Conservation (phyloP, 192 early-diverging fungal genomes). For the Coemansia sp. region DNA sequence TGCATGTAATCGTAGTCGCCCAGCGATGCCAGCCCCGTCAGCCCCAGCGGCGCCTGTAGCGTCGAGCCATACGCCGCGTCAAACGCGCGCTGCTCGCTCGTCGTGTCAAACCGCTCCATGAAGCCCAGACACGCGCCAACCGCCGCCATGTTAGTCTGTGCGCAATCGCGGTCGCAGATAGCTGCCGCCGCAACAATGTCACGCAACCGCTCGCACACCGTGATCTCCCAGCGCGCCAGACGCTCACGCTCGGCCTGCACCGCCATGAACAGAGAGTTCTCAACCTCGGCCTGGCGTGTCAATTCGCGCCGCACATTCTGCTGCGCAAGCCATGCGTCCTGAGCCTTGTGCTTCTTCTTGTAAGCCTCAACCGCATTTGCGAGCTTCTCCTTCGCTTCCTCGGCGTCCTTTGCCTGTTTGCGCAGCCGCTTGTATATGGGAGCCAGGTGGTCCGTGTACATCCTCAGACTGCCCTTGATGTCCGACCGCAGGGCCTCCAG, state of each 20-base stretch:
- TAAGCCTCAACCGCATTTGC: constrained; percentile 37
- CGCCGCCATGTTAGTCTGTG: constrained; percentile 16
- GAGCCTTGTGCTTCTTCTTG: constrained; percentile 25
- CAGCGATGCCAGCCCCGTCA: constrained; percentile 27
- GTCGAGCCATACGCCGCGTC: constrained; percentile 29
- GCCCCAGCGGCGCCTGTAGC: constrained; percentile 32
- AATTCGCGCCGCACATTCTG: constrained; percentile 47
- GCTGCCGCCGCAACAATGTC: constrained; percentile 20
- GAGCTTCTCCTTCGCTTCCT: constrained; percentile 44
- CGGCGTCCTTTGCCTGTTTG: constrained; percentile 42
- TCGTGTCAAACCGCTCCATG: constrained; percentile 27
- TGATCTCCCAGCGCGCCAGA: constrained; percentile 33
- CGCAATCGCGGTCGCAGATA: constrained; percentile 20
- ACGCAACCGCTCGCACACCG: constrained; percentile 28
- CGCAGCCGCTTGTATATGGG: constrained; percentile 44
- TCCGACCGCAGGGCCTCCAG: constrained; percentile 30
- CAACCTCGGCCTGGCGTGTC: constrained; percentile 36
- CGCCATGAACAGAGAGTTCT: constrained; percentile 38
- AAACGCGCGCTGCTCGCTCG: constrained; percentile 30
- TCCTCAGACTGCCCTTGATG: constrained; percentile 41
- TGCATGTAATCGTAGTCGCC: constrained; percentile 49
- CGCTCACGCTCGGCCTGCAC: constrained; percentile 43
- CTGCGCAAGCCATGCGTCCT: constrained; percentile 43
- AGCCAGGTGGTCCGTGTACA: constrained; percentile 38
- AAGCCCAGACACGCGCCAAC: constrained; percentile 16